Percentiles rank a stretch among this genome's conserved stretches.
These are phyloP conservation scores for Podila minutissima DNA, from an alignment of 192 early-diverging fungal genomes.

Conservation along the genomic window DNA sequence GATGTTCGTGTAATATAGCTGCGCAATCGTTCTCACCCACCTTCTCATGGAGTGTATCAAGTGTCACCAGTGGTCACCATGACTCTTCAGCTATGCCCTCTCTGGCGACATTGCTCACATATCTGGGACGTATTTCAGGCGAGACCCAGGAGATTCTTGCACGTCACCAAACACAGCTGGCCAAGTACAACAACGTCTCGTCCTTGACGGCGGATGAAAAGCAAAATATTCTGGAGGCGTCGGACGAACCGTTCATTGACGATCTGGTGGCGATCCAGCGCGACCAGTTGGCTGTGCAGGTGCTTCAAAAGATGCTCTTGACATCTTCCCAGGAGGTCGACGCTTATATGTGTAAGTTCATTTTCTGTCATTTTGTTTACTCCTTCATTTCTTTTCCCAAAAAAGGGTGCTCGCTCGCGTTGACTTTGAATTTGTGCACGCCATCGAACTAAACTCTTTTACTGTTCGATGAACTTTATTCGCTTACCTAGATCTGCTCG, in stretches of 20 bases:
- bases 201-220: conserved; percentile 51
- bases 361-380: too few species aligned
- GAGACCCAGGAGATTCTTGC: conserved; percentile 33
- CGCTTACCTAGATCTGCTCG: conserved; percentile 53
- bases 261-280: conserved; percentile 54
- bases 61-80: conserved; percentile 21
- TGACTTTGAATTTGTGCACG: too few species aligned
- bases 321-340: conserved; percentile 50
- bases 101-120: conserved; percentile 50
- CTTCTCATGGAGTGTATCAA: conserved; percentile 50
- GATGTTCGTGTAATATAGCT: background rate
- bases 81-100: conserved; percentile 33
- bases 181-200: conserved; percentile 31
- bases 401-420: too few species aligned
- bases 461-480: conserved; percentile 3
- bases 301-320: conserved; percentile 52
- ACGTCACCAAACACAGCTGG: conserved; percentile 35
- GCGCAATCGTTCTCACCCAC: conserved; percentile 25
- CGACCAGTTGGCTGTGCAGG: conserved; percentile 58
- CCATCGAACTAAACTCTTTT: too few species aligned
- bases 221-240: conserved; percentile 40
- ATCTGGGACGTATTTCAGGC: conserved; percentile 23
- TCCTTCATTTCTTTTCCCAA: too few species aligned
- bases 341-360: conserved; percentile 48
- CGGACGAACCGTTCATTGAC: conserved; percentile 45